phyloP scores from a whole-genome alignment of 2,329 filamentous ascomycete species.

The Golovinomyces cichoracearum region DNA sequence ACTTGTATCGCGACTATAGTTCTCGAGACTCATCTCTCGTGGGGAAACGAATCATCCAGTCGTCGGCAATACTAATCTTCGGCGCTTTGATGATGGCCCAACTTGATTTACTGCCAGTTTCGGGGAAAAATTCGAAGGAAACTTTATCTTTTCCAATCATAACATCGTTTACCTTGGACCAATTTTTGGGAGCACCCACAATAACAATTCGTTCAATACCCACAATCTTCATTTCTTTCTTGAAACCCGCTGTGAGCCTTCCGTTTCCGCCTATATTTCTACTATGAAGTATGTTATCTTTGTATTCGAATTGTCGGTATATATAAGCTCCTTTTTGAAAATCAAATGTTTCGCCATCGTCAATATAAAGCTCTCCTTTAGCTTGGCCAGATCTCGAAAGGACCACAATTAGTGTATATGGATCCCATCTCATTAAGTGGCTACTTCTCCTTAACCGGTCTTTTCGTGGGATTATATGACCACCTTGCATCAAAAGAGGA shows the following conservation, averaged over 20 bases:
- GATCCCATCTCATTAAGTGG: constrained; percentile 76
- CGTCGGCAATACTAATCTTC: constrained; percentile 30
- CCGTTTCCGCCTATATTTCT: constrained; percentile 33
- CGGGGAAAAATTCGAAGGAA: constrained; percentile 32
- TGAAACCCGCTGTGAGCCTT: constrained; percentile 42
- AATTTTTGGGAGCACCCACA: constrained; percentile 48
- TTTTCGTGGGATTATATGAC: constrained; percentile 72
- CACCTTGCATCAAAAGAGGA: constrained; percentile 74
- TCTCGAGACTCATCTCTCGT: neutral
- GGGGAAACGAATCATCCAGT: constrained; percentile 25
- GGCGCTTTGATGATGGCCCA: constrained; percentile 41
- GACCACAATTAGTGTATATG: constrained; percentile 69
- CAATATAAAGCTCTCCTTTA: constrained; percentile 61
- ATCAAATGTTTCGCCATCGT: constrained; percentile 84
- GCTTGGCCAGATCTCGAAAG: constrained; percentile 44
- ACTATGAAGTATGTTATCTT: constrained; percentile 33
- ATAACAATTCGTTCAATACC: constrained; percentile 62
- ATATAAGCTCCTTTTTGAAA: constrained; percentile 69
- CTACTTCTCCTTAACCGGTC: constrained; percentile 68
- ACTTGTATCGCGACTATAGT: too few relatives aligned
- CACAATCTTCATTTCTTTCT: constrained; percentile 55
- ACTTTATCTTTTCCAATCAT: constrained; percentile 29
- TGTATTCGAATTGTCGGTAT: constrained; percentile 52
- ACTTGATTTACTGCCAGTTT: constrained; percentile 26
- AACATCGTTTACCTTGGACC: constrained; percentile 38